Base-by-base conservation (phyloP, 2,329 filamentous ascomycete genomes). In the Aulographum hederae region DNA sequence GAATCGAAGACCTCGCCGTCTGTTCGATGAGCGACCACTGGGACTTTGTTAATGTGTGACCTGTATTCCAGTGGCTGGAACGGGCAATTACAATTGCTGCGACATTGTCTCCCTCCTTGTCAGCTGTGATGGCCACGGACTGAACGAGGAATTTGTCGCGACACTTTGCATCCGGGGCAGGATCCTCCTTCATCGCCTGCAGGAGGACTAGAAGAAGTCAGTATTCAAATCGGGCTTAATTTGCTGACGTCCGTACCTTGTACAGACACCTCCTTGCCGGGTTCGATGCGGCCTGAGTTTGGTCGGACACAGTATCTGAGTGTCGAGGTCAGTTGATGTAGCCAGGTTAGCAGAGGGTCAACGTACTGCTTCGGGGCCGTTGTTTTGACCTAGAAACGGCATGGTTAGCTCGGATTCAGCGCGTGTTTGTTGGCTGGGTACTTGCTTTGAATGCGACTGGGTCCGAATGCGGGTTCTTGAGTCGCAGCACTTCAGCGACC, bases 91-190 rank as follows among this genome's bases (percentile, higher is more conserved):
- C 82, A 47, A 94, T 81, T 28, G 79, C 69, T 30, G 75, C 67
- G 39, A 92, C 73, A 50, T 78, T 91, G 36, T 67, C 65, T 46
- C 80, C 81, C 47, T 93, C 82, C 58, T 84, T 80, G 48, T 92
- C 80, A 39, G 73, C 65, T 15, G 77, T 76, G 41, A 94, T 79
- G 32, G 73, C 65, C 30, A 92, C 80, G 17, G 85, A 91, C 58
- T 95, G 86, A 21, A 95, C 86, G 33, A 95, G 70, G 56, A 95
- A 95, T 63, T 95, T 95, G 67, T 95, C 86, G 54, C 81, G 78
- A 63, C 89, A 98, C 55, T 82, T 85, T 39, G 78, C 74, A 52
- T 93, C 85, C 35, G 65, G 55, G 14, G 85, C 70, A 34, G 86
- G 86, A 47, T 95, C 85, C 49, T 82, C 73, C 65, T 93, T 94